A percentile compares a stretch with the other conserved stretches of the same genome.
Conservation (phyloP, 768 basidiomycete species). For the Kwoniella dendrophila region DNA sequence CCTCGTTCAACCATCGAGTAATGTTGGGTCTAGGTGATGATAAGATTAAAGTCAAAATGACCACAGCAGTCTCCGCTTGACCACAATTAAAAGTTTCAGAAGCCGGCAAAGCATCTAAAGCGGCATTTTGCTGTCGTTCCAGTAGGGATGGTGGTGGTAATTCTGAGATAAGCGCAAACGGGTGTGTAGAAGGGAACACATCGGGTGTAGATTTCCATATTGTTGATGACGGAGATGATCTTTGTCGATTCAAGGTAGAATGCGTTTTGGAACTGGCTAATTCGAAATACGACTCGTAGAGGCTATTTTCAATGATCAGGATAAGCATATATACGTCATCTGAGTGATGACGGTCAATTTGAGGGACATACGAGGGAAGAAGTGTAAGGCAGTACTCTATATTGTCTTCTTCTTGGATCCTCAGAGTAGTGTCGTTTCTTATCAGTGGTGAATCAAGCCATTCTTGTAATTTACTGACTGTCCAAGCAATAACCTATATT, state of each 20-base stretch:
- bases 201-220: conserved; percentile 67
- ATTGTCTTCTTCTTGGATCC: conserved; percentile 85
- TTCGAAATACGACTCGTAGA: conserved; percentile 86
- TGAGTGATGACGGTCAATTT: too few species aligned
- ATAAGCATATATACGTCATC: background rate
- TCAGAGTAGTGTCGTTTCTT: conserved; percentile 64
- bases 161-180: conserved; percentile 76
- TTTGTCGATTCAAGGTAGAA: conserved; percentile 70
- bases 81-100: conserved; percentile 66
- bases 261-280: conserved; percentile 69
- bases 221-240: conserved; percentile 56
- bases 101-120: conserved; percentile 59
- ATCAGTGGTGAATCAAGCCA: conserved; percentile 71
- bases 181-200: conserved; percentile 91
- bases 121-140: conserved; percentile 39
- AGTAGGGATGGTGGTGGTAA: conserved; percentile 59
- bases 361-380: conserved; percentile 70
- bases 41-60: conserved; percentile 76
- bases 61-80: conserved; percentile 81
- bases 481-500: conserved; percentile 56
- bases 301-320: conserved; percentile 58
- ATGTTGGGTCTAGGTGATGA: conserved; percentile 79
- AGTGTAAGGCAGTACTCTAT: conserved; percentile 80
- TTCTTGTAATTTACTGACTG: conserved; percentile 85
- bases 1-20: conserved; percentile 73